A percentile compares a stretch with the other conserved stretches of the same genome.
These are phyloP conservation scores for Thraustochytrium striatum DNA, from an alignment of 352 stramenopile genomes.

Conservation along the genomic window DNA sequence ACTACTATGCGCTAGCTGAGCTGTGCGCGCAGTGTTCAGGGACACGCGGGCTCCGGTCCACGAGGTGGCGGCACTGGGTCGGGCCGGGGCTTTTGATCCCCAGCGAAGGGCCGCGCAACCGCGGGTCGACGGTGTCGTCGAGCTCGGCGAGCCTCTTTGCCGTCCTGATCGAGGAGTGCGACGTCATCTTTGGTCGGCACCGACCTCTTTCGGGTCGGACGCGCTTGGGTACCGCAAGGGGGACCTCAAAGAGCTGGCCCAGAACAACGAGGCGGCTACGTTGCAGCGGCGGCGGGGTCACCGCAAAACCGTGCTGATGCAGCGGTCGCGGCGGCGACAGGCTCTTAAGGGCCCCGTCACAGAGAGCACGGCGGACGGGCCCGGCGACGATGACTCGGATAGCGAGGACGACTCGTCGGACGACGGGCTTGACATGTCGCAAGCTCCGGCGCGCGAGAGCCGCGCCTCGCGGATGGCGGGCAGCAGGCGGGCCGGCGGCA, in stretches of 20 bases:
- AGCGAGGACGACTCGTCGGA: too few relatives aligned
- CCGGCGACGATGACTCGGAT: too few relatives aligned
- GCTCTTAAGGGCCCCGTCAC: too few relatives aligned
- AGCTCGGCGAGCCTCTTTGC: slow-evolving; percentile 17
- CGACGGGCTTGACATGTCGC: too few relatives aligned
- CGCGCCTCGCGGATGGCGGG: background rate
- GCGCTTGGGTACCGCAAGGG: background rate
- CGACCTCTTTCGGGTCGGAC: background rate
- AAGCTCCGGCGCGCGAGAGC: too few relatives aligned
- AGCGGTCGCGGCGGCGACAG: too few relatives aligned
- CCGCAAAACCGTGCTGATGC: too few relatives aligned
- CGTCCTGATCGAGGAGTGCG: slow-evolving; percentile 33
- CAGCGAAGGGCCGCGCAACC: background rate
- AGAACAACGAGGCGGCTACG: background rate
- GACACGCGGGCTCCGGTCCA: background rate
- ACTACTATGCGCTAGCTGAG: slow-evolving; percentile 35
- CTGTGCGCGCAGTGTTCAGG: slow-evolving; percentile 29
- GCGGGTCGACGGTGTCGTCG: background rate
- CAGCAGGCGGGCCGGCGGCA: too few relatives aligned
- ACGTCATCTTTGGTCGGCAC: slow-evolving; percentile 21
- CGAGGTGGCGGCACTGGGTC: slow-evolving; percentile 21
- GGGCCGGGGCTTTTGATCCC: slow-evolving; percentile 42
- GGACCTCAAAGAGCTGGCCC: too few relatives aligned
- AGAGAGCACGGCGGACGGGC: too few relatives aligned
- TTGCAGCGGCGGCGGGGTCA: background rate